A percentile compares a stretch with the other conserved stretches of the same genome.
These are phyloP conservation scores for Xylariaceae sp. DNA, from an alignment of 2,329 filamentous ascomycete genomes.

Conservation along the genomic window DNA sequence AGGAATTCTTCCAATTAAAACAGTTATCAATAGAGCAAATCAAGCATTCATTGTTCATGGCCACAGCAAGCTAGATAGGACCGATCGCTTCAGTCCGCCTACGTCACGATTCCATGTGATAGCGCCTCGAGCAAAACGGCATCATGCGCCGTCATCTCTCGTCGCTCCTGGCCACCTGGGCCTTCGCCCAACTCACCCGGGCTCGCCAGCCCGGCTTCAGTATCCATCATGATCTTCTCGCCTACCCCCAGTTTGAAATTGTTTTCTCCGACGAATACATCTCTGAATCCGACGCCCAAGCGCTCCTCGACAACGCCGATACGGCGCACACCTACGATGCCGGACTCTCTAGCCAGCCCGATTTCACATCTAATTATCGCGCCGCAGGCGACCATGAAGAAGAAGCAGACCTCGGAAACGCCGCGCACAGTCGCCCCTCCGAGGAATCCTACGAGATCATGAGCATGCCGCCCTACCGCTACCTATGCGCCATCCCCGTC, in stretches of 20 bases:
- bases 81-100: not conserved
- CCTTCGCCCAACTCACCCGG: conserved; percentile 38
- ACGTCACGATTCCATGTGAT: conserved; percentile 31
- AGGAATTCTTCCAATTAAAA: not conserved
- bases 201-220: conserved; percentile 62
- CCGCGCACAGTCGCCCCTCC: conserved; percentile 29
- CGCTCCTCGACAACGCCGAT: conserved; percentile 49
- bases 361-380: conserved; percentile 23
- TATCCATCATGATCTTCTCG: conserved; percentile 81
- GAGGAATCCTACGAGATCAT: conserved; percentile 65
- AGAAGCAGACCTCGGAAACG: conserved; percentile 29
- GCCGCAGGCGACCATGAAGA: conserved; percentile 28
- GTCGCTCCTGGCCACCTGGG: conserved; percentile 36
- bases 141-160: conserved; percentile 49
- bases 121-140: conserved; percentile 30
- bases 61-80: conserved; percentile 23
- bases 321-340: conserved; percentile 35
- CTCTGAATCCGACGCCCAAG: conserved; percentile 62
- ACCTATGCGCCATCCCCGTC: conserved; percentile 78
- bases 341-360: conserved; percentile 29
- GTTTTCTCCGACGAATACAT: conserved; percentile 69
- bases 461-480: conserved; percentile 62
- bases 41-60: not conserved
- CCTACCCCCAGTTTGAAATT: conserved; percentile 85
- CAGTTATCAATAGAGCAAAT: not conserved